These are phyloP conservation scores for Daldinia childiae DNA, from an alignment of 495 filamentous ascomycete genomes.

Conservation along the genomic window DNA sequence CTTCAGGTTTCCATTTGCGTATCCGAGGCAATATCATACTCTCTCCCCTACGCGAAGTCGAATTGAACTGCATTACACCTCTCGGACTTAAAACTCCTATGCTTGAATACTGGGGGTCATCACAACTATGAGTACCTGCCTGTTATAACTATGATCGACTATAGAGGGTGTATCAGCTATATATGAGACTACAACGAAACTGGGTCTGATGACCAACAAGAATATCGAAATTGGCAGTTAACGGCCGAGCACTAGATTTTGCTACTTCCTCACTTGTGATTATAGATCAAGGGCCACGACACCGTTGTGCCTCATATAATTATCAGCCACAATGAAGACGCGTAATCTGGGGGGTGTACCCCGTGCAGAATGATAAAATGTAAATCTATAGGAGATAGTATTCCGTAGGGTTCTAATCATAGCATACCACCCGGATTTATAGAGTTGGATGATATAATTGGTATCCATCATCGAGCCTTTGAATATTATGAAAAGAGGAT, in stretches of 20 bases:
- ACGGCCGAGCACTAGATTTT: neutral
- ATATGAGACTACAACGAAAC: neutral
- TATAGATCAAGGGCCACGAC: neutral
- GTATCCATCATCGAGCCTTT: too few relatives aligned
- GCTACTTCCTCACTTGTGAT: neutral
- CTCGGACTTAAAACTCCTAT: too few relatives aligned
- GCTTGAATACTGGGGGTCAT: neutral
- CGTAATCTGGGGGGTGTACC: neutral
- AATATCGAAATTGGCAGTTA: neutral
- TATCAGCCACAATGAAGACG: neutral
- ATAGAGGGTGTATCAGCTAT: neutral
- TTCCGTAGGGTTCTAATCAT: neutral
- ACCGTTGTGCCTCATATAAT: neutral
- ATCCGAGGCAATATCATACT: neutral
- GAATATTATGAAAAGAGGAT: too few relatives aligned
- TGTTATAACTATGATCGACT: slow-evolving; percentile 7
- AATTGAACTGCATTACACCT: too few relatives aligned
- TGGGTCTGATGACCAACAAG: neutral
- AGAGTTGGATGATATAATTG: too few relatives aligned
- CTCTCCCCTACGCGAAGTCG: neutral
- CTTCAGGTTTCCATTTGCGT: neutral
- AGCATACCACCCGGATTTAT: too few relatives aligned
- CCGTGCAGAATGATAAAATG: neutral
- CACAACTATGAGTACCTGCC: neutral
- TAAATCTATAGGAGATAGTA: neutral